These are phyloP conservation scores for Yamadazyma kanchanaburiensis DNA, from an alignment of 1,139 yeast species.

Conservation along the genomic window DNA sequence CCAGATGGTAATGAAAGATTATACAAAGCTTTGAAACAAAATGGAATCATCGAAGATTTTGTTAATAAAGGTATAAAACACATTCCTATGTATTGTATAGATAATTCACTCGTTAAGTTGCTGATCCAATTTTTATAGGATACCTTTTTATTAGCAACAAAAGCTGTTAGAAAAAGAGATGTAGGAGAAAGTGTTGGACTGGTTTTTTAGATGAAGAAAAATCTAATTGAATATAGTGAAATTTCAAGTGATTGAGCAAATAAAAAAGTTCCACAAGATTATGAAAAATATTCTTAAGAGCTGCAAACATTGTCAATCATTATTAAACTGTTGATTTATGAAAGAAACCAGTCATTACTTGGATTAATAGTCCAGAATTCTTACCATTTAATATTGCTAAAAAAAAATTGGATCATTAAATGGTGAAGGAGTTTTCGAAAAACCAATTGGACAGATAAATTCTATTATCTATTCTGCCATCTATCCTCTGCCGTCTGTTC, in stretches of 20 bases:
- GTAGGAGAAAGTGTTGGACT: conserved; percentile 89
- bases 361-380: conserved; percentile 64
- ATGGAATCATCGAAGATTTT: conserved; percentile 69
- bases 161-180: conserved; percentile 90
- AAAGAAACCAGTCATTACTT: conserved; percentile 53
- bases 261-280: conserved; percentile 47
- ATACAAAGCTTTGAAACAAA: conserved; percentile 73
- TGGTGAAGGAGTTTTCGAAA: conserved; percentile 44
- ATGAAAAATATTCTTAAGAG: conserved; percentile 67
- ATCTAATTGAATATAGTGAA: conserved; percentile 95
- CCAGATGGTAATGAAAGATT: conserved; percentile 99
- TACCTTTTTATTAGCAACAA: conserved; percentile 86
- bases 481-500: too few relatives aligned
- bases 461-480: too few relatives aligned
- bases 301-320: conserved; percentile 97
- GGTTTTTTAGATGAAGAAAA: conserved; percentile 76
- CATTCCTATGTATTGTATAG: conserved; percentile 95
- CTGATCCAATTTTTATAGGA: conserved; percentile 92
- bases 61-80: conserved; percentile 72
- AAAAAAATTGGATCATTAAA: conserved; percentile 76
- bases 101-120: conserved; percentile 87
- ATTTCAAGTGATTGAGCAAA: conserved; percentile 72
- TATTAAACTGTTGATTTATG: conserved; percentile 82
- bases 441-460: conserved; percentile 73
- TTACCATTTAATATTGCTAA: conserved; percentile 92